Base-by-base conservation (phyloP, 2,329 filamentous ascomycete species). In the Escovopsis weberi region DNA sequence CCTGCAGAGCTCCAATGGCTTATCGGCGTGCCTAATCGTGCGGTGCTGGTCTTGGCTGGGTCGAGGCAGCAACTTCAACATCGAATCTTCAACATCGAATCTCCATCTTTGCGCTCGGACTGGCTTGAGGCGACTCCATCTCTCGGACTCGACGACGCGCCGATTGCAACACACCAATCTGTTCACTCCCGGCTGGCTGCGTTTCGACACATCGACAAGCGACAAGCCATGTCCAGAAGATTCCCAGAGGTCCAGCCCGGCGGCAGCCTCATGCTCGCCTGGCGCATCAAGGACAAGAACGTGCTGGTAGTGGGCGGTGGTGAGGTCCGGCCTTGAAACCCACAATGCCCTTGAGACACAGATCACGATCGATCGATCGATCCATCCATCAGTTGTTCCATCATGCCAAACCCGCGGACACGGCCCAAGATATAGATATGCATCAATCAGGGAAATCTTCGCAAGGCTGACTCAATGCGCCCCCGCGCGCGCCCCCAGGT, bases 301-400 rank as follows among this genome's bases (percentile, higher is more conserved):
- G 82, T 96, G 12, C 67, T 98, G n/a, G 84, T 98, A 4, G 78
- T 98, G 7, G 91, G 91, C 50, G 91, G 91, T 53, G 91, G 91
- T 61, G 89, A 96, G 73, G 89, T 94, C 67, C 52, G 75, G 23
- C 23, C 23, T 23, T 23, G 23, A 35, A 30, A 19, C 36, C 15
- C 23, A 15, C 18, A 36, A 32, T 60, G 48, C 42, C 23, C 23
- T 23, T 23, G 4, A 23, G 23, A 23, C 23, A 23, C 4, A 23
- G 4, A 23, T 23, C 23, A 23, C 23, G 23, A 23, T 23, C 23
- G 23, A 23, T 23, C 23, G 23, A 23, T 23, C 6, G 3, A 23
- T 23, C 23, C 23, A 23, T 23, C 23, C 15, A 15, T 15, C 15
- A 15, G 15, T 15, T 15, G 15, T 15, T 15, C 15, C 15, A 15